Evolutionary conservation across 805 yeast species (phyloP), one percentile per base, ranked within the genome.

Genomic region (Candida patagonica): DNA sequence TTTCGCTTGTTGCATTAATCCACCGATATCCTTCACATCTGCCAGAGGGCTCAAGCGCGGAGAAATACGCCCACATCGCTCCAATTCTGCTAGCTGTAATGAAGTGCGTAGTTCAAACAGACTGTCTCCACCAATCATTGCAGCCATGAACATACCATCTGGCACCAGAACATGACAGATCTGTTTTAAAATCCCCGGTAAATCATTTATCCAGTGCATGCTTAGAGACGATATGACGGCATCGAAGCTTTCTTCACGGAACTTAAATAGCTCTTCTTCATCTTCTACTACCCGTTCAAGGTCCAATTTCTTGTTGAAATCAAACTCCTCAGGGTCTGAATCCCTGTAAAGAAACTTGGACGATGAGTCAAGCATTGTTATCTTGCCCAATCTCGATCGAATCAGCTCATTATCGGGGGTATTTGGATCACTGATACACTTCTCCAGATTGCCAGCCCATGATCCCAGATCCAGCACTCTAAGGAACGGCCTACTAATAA

Each of bases 11-110:
- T 77, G 84, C 62, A 85, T 60, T 25, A 85, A 60, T 13, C 75
- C 67, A 1, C 89, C 92, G 43, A 84, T 73, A 54, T 85, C 95
- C 38, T 78, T 73, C 29, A 84, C 73, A 26, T 79, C 83, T 2
- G 85, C 87, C 48, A 85, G 66, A 1, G 95, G 95, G 4, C 88
- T 78, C 4, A 85, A 73, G 27, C 94, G 64, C 1, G 95, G 92
- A 1, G 89, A 72, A 43, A 84, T 68, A 2, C 94, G 87, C 7
- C 94, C 92, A 34, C 60, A 65, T 37, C 94, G 66, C 54, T 85
- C 94, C 62, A 78, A 62, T 53, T 85, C 95, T 0, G 94, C 94
- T 42, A 85, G 62, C 57, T 85, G 95, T 33, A 85, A 62, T 2
- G 87, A 67, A 0, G 94, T 80, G 36, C 95, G 68, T 44, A 85